phyloP scores from a whole-genome alignment of 768 basidiomycete genomes.

The Tubosaeta sp. region DNA sequence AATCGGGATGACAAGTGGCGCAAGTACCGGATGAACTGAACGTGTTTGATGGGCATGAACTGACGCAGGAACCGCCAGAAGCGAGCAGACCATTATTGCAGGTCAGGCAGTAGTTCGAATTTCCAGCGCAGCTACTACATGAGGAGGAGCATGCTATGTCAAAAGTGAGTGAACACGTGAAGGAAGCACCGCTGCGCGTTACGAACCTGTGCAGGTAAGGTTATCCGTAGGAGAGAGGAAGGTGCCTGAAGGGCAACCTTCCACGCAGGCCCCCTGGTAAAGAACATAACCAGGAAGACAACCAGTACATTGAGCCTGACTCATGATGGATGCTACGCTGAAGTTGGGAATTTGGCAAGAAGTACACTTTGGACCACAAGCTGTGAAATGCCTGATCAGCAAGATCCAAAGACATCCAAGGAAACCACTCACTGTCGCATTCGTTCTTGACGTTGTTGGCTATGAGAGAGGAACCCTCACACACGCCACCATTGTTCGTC shows the following conservation, averaged over 20 bases:
- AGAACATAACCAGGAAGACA: slow-evolving; percentile 78
- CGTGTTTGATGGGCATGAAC: slow-evolving; percentile 68
- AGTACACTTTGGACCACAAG: slow-evolving; percentile 80
- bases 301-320: slow-evolving; percentile 66
- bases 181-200: neutral
- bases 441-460: slow-evolving; percentile 79
- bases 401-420: neutral
- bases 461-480: slow-evolving; percentile 63
- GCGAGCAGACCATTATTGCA: slow-evolving; percentile 67
- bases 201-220: slow-evolving; percentile 68
- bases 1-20: slow-evolving; percentile 80
- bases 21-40: slow-evolving; percentile 67
- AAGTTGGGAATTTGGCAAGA: slow-evolving; percentile 74
- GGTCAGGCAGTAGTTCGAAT: slow-evolving; percentile 66
- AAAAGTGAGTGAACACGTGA: slow-evolving; percentile 7
- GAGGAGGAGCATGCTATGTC: slow-evolving; percentile 61
- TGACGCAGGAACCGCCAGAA: slow-evolving; percentile 67
- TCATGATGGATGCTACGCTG: slow-evolving; percentile 57
- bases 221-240: slow-evolving; percentile 72
- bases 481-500: slow-evolving; percentile 64
- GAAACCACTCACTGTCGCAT: slow-evolving; percentile 60
- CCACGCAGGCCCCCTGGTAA: slow-evolving; percentile 64
- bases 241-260: slow-evolving; percentile 66
- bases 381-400: slow-evolving; percentile 34
- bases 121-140: slow-evolving; percentile 68